A percentile compares a stretch with the other conserved stretches of the same genome.
These are phyloP conservation scores for Acer campestre DNA, from an alignment of 345 rosid genomes.

Conservation along the genomic window DNA sequence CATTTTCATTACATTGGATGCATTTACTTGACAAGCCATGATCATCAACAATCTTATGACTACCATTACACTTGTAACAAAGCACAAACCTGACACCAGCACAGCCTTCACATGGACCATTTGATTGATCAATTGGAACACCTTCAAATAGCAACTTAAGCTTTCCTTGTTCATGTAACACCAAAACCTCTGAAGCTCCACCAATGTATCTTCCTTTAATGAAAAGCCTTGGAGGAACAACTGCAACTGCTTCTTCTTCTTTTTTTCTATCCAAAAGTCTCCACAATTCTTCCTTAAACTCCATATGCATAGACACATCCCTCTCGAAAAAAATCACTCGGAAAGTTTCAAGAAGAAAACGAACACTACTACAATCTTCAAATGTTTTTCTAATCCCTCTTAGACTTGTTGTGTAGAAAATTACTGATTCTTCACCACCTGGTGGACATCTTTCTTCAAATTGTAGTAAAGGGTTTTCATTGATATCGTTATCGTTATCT, in stretches of 20 bases:
- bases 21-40: constrained; percentile 49
- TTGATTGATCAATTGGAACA: constrained; percentile 39
- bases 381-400: constrained; percentile 88
- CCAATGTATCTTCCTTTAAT: constrained; percentile 78
- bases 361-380: constrained; percentile 69
- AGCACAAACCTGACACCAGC: constrained; percentile 67
- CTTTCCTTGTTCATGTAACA: constrained; percentile 78
- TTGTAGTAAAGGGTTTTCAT: constrained; percentile 32
- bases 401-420: constrained; percentile 77
- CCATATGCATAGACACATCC: constrained; percentile 77
- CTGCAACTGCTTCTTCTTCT: constrained; percentile 33
- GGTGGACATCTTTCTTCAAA: constrained; percentile 74
- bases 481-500: constrained; percentile 12
- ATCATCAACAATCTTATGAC: constrained; percentile 44
- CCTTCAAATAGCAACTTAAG: constrained; percentile 58
- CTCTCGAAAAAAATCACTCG: constrained; percentile 61
- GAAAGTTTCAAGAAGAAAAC: constrained; percentile 73
- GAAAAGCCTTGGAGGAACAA: constrained; percentile 75
- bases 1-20: constrained; percentile 80
- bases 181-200: constrained; percentile 71
- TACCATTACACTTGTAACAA: constrained; percentile 73
- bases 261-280: constrained; percentile 41
- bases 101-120: constrained; percentile 47
- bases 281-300: constrained; percentile 74
- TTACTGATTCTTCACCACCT: constrained; percentile 62